Base-by-base conservation (phyloP, 805 yeast species). In the Ogataea wickerhamii region DNA sequence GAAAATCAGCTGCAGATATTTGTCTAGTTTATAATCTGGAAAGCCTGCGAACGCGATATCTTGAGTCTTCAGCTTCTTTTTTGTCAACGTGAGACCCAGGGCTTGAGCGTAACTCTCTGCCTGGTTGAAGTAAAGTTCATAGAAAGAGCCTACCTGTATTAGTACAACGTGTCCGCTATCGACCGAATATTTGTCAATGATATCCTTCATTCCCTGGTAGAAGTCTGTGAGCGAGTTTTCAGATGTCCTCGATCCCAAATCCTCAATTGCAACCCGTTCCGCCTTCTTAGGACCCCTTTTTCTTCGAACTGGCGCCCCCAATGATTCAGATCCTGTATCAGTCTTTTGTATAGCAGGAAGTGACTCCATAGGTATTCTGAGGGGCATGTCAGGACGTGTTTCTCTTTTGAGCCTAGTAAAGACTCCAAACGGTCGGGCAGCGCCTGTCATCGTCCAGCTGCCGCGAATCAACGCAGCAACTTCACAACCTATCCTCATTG, bases 1-100 rank as follows among this genome's bases (percentile, higher is more conserved):
- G 2, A 93, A 94, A 19, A 89, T 70, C 0, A 80, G 68, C 50
- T 78, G 78, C 25, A 88, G 73, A 54, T 86, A 89, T 41, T 87
- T 74, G 38, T 80, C 84, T 14, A 88, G 60, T 40, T 80, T 86
- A 28, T 64, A 61, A 4, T 74, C 67, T 0, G 98, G 98, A 51
- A 93, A 93, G 0, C 98, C 98, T 0, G 97, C 87, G 84, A 93
- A 87, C 0, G 95, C 77, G 0, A 83, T 71, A 20, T 67, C 67
- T 40, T 65, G 63, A 16, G 57, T 60, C 16, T 63, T 63, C 27
- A 76, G 70, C 37, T 65, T 65, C 50, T 75, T 72, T 25, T 66
- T 66, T 0, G 95, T 83, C 2, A 88, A 70, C 32, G 85, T 80
- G 20, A 91, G 59, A 20, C 88, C 88, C 37, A 93, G 61, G 37